Base-by-base conservation (phyloP, 2,329 filamentous ascomycete species). In the Cladosporium velox region DNA sequence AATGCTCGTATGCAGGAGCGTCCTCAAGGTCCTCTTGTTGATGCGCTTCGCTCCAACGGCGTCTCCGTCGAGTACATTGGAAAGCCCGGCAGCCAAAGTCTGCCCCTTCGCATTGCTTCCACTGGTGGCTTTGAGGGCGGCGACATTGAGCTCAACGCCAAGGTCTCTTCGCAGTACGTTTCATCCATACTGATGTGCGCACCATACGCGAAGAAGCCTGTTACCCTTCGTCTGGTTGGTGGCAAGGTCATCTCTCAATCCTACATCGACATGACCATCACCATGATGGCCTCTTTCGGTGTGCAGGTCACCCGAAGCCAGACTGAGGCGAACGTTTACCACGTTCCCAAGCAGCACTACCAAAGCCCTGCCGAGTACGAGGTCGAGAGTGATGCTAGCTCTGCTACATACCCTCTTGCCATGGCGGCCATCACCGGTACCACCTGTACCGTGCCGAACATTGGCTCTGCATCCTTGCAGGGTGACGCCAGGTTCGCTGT, bases 191-290 rank as follows among this genome's bases (percentile, higher is more conserved):
- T 99, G 61, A 96, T 99, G 92, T 96, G 93, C 67, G 95, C 95
- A 0, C 95, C 95, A 0, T 99, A 98, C 75, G 95, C 95, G 55
- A 97, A 97, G 80, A 89, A 93, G 69, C 91, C 94, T 0, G 93
- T 99, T 44, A 97, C 92, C 0, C 82, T 99, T 70, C 90, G 89
- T 49, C 85, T 99, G 47, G 90, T 98, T 14, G 95, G 95, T n/a
- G 95, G 93, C 65, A 98, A 97, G 78, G 94, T 95, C 52, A 97
- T 99, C 70, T 98, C 94, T 1, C 93, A 98, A 77, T 88, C 90
- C 1, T 99, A 99, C 78, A 98, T 99, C 74, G 93, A 99, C 77
- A 98, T 99, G 94, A 99, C 95, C 1, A 93, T 96, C 63, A 87
- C 93, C 18, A 99, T 99, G 94, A 99, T 99, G 95, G 86, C 86